phyloP scores from a whole-genome alignment of 2,329 filamentous ascomycete genomes.

The Hirsutella minnesotensis region DNA sequence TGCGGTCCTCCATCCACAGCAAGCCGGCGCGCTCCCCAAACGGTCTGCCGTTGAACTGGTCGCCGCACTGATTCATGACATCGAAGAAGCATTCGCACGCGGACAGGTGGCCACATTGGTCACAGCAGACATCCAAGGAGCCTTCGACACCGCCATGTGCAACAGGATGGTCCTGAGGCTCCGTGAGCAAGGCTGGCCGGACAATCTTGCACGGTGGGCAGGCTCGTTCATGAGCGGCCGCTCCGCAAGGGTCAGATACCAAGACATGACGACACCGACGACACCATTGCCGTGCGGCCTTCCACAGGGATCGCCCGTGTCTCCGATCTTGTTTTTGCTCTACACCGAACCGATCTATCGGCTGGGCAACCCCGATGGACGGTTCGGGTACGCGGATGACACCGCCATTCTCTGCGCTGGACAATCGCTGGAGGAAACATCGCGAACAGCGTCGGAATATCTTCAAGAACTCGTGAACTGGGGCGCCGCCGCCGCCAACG shows the following conservation, averaged over 20 bases:
- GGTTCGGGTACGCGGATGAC: conserved; percentile 9
- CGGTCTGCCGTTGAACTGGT: conserved; percentile 9
- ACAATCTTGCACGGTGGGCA: conserved; percentile 5
- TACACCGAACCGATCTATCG: conserved; percentile 8
- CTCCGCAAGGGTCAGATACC: conserved; percentile 1
- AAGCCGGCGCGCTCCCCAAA: conserved; percentile 12
- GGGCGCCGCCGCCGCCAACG: conserved; percentile 6
- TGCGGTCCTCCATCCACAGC: conserved; percentile 9
- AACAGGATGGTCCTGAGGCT: conserved; percentile 9
- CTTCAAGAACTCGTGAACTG: conserved; percentile 6
- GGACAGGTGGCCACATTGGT: conserved; percentile 6
- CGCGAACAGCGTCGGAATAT: conserved; percentile 2
- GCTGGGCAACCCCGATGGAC: conserved; percentile 3
- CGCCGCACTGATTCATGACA: conserved; percentile 8
- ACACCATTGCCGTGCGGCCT: conserved; percentile 5
- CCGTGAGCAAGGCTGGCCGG: conserved; percentile 7
- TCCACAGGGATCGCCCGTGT: conserved; percentile 8
- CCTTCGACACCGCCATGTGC: conserved; percentile 8
- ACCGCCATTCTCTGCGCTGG: conserved; percentile 7
- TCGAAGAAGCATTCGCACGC: conserved; percentile 8
- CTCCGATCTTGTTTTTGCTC: conserved; percentile 9
- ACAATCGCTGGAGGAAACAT: conserved; percentile 6
- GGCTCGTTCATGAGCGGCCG: conserved; percentile 5
- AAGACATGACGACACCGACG: conserved; percentile 4
- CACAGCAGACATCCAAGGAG: conserved; percentile 9